phyloP scores from a whole-genome alignment of 2,329 filamentous ascomycete genomes.

The Aspergillus japonicus region DNA sequence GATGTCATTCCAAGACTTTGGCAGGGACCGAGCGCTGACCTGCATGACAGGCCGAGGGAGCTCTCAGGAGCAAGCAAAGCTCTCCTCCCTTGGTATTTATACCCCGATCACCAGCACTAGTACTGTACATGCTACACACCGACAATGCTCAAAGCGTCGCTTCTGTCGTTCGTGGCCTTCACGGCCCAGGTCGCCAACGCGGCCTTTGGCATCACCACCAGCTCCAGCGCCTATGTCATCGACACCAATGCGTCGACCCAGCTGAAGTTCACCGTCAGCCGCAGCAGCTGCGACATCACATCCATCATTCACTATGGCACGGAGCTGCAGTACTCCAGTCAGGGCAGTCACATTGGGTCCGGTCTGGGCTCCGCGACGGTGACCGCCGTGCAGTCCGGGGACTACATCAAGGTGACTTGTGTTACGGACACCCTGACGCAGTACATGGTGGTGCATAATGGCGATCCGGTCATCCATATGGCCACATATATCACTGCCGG shows the following conservation, averaged over 20 bases:
- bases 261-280: slow-evolving; percentile 53
- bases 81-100: too few species aligned
- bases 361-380: slow-evolving; percentile 61
- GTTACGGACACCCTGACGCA: slow-evolving; percentile 61
- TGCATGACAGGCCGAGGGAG: too few species aligned
- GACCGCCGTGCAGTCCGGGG: slow-evolving; percentile 43
- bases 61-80: too few species aligned
- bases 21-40: not conserved
- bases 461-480: slow-evolving; percentile 61
- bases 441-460: slow-evolving; percentile 61
- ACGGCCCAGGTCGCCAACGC: slow-evolving; percentile 24
- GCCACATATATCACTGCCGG: slow-evolving; percentile 60
- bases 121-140: too few species aligned
- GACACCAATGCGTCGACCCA: slow-evolving; percentile 52
- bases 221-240: slow-evolving; percentile 39
- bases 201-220: slow-evolving; percentile 30
- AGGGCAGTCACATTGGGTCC: slow-evolving; percentile 58
- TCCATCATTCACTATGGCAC: slow-evolving; percentile 61
- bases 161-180: slow-evolving; percentile 21
- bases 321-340: slow-evolving; percentile 57
- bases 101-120: too few species aligned
- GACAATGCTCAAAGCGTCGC: not conserved
- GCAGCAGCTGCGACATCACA: slow-evolving; percentile 61
- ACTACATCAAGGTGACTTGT: slow-evolving; percentile 63
- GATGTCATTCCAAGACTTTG: not conserved